phyloP scores from a whole-genome alignment of 805 yeast species.

The Kuraishia piskuri region DNA sequence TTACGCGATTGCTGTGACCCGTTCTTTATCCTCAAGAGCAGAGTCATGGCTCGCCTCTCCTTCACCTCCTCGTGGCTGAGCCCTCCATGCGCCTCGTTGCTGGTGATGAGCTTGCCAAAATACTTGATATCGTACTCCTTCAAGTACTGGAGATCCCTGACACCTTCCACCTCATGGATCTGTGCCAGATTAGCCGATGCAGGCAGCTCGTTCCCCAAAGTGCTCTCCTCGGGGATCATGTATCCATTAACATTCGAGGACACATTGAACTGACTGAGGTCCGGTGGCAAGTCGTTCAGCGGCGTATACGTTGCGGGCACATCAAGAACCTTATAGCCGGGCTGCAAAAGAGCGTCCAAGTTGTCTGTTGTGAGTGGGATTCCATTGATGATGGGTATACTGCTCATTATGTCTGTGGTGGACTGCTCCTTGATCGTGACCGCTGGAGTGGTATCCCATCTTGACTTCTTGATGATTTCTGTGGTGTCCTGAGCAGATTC shows the following conservation, averaged over 20 bases:
- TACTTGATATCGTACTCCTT: slow-evolving; percentile 64
- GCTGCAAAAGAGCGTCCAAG: slow-evolving; percentile 41
- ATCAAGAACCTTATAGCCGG: slow-evolving; percentile 35
- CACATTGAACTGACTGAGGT: slow-evolving; percentile 18
- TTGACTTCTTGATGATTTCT: slow-evolving; percentile 6
- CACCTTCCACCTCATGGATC: slow-evolving; percentile 53
- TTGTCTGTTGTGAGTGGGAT: slow-evolving; percentile 34
- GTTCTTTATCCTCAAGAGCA: slow-evolving; percentile 67
- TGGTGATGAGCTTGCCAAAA: slow-evolving; percentile 50
- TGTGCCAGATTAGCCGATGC: slow-evolving; percentile 25
- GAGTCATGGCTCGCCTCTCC: slow-evolving; percentile 52
- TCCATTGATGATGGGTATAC: slow-evolving; percentile 22
- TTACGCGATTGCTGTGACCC: slow-evolving; percentile 68
- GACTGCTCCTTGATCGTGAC: slow-evolving; percentile 1
- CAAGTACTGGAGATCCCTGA: slow-evolving; percentile 57
- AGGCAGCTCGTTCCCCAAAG: slow-evolving; percentile 13
- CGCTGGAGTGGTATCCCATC: slow-evolving; percentile 16
- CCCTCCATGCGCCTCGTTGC: slow-evolving; percentile 22
- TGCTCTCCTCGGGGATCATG: slow-evolving; percentile 43
- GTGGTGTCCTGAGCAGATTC: slow-evolving; percentile 6
- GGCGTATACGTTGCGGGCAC: slow-evolving; percentile 40
- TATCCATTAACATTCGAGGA: slow-evolving; percentile 27
- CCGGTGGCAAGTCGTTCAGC: slow-evolving; percentile 23
- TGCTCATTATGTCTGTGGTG: neutral
- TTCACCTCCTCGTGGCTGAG: slow-evolving; percentile 43